Conservation (phyloP, 2,329 filamentous ascomycete genomes). For the Aspergillus glaucus region DNA sequence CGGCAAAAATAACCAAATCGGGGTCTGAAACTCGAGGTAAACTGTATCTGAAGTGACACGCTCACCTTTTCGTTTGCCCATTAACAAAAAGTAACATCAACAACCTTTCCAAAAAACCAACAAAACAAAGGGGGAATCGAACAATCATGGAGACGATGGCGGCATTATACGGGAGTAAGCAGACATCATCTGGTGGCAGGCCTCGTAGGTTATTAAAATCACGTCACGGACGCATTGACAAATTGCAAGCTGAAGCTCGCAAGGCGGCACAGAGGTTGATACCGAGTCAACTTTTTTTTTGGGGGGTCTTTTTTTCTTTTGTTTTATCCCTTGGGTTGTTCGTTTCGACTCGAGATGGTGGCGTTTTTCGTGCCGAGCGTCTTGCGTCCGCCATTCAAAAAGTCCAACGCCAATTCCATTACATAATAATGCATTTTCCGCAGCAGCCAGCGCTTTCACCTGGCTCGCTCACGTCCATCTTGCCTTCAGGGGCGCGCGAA, state of each 20-base stretch:
- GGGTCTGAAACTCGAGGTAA: no score
- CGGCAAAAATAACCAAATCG: no score
- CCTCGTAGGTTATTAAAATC: constrained; percentile 19
- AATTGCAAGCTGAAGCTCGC: constrained; percentile 16
- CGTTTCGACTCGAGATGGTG: constrained; percentile 2
- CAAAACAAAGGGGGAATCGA: constrained; percentile 36
- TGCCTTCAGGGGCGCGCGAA: constrained; percentile 54
- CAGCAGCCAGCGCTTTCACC: constrained; percentile 63
- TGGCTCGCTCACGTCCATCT: constrained; percentile 68
- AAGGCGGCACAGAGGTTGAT: constrained; percentile 12
- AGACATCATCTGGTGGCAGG: constrained; percentile 24
- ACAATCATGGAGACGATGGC: constrained; percentile 35
- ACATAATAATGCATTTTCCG: constrained; percentile 79
- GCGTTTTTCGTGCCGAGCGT: constrained; percentile 14
- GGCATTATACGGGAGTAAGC: constrained; percentile 24
- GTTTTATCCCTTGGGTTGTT: constrained; percentile 4
- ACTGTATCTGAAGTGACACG: constrained; percentile 4
- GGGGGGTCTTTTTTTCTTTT: constrained; percentile 10
- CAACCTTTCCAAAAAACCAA: constrained; percentile 22
- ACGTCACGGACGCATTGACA: constrained; percentile 15
- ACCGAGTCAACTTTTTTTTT: constrained; percentile 4
- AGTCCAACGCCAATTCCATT: constrained; percentile 16
- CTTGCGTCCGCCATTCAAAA: constrained; percentile 11
- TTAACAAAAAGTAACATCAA: constrained; percentile 16
- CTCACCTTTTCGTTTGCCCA: constrained; percentile 16